Evolutionary conservation across 306 rosid genomes (phyloP).

Genomic region (Prunus campanulata): DNA sequence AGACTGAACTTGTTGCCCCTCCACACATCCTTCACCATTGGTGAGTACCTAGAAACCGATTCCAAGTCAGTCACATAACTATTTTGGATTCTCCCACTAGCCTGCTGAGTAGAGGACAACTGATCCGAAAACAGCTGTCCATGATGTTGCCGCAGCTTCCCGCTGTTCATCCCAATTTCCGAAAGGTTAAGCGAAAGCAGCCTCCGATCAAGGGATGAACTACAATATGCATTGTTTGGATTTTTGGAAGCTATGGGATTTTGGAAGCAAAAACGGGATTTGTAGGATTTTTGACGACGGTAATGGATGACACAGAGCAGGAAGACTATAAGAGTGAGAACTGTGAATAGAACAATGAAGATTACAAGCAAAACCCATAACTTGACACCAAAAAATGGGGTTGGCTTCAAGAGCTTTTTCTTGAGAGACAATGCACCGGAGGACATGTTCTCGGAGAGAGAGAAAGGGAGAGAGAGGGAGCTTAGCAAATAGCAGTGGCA

Average conservation of each 20-base stretch:
- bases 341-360: constrained; percentile 1
- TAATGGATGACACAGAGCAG: constrained; percentile 13
- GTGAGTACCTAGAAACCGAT: constrained; percentile 11
- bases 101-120: background rate
- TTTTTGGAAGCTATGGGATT: constrained; percentile 26
- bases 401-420: constrained; percentile 25
- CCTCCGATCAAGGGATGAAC: constrained; percentile 39
- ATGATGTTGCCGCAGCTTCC: constrained; percentile 3
- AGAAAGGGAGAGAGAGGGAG: background rate
- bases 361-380: constrained; percentile 40
- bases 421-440: background rate
- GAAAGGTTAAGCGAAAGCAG: constrained; percentile 31
- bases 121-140: constrained; percentile 1
- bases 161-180: constrained; percentile 24
- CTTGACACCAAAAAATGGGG: constrained; percentile 38
- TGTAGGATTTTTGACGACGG: constrained; percentile 21
- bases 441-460: constrained; percentile 8
- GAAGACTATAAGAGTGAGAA: constrained; percentile 14
- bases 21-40: constrained; percentile 21
- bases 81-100: constrained; percentile 3
- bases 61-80: constrained; percentile 20
- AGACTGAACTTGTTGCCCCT: constrained; percentile 30
- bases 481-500: background rate
- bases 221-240: background rate
- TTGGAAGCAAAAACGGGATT: constrained; percentile 17